Evolutionary conservation across 1,284 basidiomycete genomes (phyloP).

Genomic region (Cutaneotrichosporon mucoides): DNA sequence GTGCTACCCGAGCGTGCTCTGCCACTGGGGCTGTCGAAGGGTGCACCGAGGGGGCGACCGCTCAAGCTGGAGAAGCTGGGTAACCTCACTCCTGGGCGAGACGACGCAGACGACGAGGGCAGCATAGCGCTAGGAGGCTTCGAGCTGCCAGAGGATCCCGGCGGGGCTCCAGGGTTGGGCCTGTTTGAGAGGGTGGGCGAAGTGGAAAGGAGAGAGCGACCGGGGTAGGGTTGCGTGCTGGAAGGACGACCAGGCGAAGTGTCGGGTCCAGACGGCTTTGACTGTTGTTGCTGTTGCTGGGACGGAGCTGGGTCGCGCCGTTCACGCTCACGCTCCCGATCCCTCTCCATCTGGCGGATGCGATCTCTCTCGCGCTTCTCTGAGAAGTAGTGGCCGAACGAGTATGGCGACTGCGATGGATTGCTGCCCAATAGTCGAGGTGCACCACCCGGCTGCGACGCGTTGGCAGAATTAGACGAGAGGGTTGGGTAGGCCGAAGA

Average conservation of each 20-base stretch:
- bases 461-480: background rate
- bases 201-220: constrained; percentile 6
- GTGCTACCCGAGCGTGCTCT: constrained; percentile 12
- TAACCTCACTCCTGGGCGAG: constrained; percentile 6
- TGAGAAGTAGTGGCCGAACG: constrained; percentile 8
- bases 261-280: constrained; percentile 8
- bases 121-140: constrained; percentile 7
- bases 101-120: constrained; percentile 1
- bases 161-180: constrained; percentile 5
- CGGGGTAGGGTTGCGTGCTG: background rate
- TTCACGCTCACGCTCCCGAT: constrained; percentile 14
- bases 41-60: constrained; percentile 9
- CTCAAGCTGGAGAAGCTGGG: constrained; percentile 14
- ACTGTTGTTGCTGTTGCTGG: background rate
- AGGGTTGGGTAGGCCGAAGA: constrained; percentile 6
- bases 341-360: constrained; percentile 16
- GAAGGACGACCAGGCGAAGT: constrained; percentile 7
- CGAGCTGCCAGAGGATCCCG: background rate
- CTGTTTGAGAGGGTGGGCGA: constrained; percentile 16
- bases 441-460: background rate
- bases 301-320: background rate
- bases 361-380: constrained; percentile 20
- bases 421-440: background rate
- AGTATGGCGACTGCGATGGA: background rate
- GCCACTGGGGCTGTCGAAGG: constrained; percentile 7